Conservation (phyloP, 345 rosid genomes). For the Syzygium grande region DNA sequence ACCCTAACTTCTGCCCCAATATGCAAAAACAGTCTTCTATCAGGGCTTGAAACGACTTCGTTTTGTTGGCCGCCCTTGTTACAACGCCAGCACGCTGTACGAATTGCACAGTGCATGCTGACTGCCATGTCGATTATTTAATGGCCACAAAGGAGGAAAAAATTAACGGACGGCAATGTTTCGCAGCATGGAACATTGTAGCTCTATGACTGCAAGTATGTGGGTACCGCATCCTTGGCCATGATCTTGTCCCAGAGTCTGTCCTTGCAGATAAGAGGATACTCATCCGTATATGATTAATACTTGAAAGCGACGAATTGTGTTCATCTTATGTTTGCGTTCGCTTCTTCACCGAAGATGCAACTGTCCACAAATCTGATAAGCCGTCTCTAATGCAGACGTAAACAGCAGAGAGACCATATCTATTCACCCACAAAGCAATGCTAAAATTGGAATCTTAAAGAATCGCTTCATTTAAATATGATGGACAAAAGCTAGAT, state of each 20-base stretch:
- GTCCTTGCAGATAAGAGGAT: neutral
- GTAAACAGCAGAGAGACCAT: neutral
- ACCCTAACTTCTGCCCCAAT: neutral
- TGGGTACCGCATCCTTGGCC: no score
- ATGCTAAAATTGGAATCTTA: neutral
- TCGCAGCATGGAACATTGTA: no score
- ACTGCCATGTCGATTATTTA: no score
- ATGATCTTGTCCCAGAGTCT: no score
- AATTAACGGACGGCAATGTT: no score
- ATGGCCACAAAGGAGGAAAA: neutral
- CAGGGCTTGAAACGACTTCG: neutral
- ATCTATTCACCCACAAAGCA: neutral
- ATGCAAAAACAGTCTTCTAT: neutral
- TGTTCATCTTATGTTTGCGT: neutral
- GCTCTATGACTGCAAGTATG: no score
- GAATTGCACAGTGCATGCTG: no score
- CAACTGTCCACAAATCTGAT: neutral
- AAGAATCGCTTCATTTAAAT: neutral
- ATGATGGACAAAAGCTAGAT: neutral
- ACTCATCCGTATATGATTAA: neutral
- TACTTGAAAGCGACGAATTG: neutral
- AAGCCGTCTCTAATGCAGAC: neutral
- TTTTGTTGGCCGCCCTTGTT: neutral
- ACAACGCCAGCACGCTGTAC: neutral
- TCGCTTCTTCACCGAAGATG: neutral